phyloP scores from a whole-genome alignment of 1,284 basidiomycete genomes.

The Ustilago loliicola region DNA sequence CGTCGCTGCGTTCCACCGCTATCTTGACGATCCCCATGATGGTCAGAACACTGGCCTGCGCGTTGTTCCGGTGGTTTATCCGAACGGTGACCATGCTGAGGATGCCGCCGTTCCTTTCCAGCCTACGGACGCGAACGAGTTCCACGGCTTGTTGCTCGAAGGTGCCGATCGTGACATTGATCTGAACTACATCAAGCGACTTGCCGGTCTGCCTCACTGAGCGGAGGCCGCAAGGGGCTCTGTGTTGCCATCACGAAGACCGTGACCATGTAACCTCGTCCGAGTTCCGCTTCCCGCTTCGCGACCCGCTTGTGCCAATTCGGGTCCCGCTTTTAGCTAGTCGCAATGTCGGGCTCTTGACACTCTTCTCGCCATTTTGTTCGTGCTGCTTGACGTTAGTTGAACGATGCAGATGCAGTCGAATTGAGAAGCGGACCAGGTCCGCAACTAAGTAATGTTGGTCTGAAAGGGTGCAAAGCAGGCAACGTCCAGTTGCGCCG shows the following conservation, averaged over 20 bases:
- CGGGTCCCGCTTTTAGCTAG: background rate
- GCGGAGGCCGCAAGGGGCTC: too few relatives aligned
- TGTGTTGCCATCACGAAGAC: background rate
- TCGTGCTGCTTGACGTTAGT: background rate
- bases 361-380: background rate
- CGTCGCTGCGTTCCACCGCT: slow-evolving; percentile 36
- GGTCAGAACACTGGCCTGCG: background rate
- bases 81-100: background rate
- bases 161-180: background rate
- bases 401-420: too few relatives aligned
- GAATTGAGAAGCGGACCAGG: too few relatives aligned
- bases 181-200: slow-evolving; percentile 10
- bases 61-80: background rate
- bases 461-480: too few relatives aligned
- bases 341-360: too few relatives aligned
- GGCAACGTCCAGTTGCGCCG: slow-evolving; percentile 2
- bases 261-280: background rate
- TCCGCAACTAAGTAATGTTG: too few relatives aligned
- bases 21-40: background rate
- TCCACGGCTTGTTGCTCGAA: slow-evolving; percentile 23
- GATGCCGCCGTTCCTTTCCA: background rate
- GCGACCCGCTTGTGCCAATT: background rate
- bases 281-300: background rate
- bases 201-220: slow-evolving; percentile 8
- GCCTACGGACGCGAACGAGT: background rate